phyloP scores from a whole-genome alignment of 805 yeast genomes.

The Lipomyces yamanashiensis region DNA sequence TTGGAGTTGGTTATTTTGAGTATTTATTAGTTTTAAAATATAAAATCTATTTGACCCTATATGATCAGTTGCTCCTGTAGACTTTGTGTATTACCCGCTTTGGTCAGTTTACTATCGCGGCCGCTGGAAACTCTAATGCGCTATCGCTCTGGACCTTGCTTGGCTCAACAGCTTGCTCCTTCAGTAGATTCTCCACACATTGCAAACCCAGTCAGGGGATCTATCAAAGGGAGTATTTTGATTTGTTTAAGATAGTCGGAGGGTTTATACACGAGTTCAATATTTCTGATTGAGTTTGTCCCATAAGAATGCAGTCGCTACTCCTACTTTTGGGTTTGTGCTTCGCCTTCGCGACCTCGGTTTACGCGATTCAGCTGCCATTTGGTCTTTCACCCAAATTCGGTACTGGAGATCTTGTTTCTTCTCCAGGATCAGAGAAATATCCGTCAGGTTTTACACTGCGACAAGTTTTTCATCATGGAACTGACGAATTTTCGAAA shows the following conservation, averaged over 20 bases:
- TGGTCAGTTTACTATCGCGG: no score
- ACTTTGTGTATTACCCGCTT: no score
- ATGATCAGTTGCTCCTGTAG: no score
- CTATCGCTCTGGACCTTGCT: slow-evolving; percentile 2
- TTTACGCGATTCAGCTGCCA: slow-evolving; percentile 27
- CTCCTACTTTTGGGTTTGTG: not conserved
- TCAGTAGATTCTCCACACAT: not conserved
- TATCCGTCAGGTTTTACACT: slow-evolving; percentile 33
- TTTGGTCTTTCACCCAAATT: slow-evolving; percentile 8
- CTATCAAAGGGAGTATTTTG: no score
- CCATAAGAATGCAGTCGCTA: not conserved
- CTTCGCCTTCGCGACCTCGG: slow-evolving; percentile 7
- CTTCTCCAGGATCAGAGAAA: not conserved
- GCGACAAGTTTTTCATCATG: slow-evolving; percentile 35
- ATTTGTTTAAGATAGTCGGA: not conserved
- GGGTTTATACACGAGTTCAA: not conserved
- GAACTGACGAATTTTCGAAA: slow-evolving; percentile 25
- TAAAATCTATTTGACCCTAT: no score
- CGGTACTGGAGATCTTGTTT: not conserved
- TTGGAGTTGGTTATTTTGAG: slow-evolving; percentile 17
- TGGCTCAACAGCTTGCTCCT: not conserved
- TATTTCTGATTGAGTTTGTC: no score
- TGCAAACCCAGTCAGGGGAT: not conserved
- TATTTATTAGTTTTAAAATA: not conserved
- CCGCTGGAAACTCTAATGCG: not conserved